These are phyloP conservation scores for Paspalum vaginatum DNA, from an alignment of 176 grass and related monocot genomes.

Conservation along the genomic window DNA sequence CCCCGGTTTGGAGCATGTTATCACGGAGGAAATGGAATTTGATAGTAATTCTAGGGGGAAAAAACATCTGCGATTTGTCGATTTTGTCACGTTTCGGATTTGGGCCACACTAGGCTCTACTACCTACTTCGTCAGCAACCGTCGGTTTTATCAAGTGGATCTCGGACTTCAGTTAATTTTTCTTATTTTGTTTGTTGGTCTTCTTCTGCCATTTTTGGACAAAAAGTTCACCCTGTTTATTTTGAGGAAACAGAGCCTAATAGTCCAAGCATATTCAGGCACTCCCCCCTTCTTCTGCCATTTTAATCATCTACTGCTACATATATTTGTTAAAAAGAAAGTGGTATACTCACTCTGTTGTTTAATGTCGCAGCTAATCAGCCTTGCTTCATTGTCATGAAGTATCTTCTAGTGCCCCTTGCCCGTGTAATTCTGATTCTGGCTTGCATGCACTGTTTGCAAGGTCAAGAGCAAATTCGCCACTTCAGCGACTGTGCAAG, in stretches of 20 bases:
- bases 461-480: slow-evolving; percentile 68
- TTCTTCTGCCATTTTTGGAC: too few species aligned
- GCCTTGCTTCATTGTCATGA: background rate
- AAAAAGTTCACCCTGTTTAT: too few species aligned
- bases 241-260: too few species aligned
- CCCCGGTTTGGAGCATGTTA: background rate
- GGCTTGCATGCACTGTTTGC: background rate
- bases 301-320: background rate
- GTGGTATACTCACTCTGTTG: background rate
- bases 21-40: background rate
- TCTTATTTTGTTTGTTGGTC: background rate
- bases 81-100: background rate
- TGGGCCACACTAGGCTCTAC: background rate
- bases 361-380: background rate
- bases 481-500: slow-evolving; percentile 42
- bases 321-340: background rate
- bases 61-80: slow-evolving; percentile 3
- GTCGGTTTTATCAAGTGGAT: background rate
- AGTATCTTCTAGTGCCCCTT: background rate
- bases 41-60: background rate
- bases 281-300: too few species aligned
- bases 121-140: background rate
- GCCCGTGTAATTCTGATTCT: background rate
- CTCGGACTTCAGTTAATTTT: background rate
- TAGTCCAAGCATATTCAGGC: too few species aligned